phyloP scores from a whole-genome alignment of 106 monocot genomes.

The Dendrobium nobile region DNA sequence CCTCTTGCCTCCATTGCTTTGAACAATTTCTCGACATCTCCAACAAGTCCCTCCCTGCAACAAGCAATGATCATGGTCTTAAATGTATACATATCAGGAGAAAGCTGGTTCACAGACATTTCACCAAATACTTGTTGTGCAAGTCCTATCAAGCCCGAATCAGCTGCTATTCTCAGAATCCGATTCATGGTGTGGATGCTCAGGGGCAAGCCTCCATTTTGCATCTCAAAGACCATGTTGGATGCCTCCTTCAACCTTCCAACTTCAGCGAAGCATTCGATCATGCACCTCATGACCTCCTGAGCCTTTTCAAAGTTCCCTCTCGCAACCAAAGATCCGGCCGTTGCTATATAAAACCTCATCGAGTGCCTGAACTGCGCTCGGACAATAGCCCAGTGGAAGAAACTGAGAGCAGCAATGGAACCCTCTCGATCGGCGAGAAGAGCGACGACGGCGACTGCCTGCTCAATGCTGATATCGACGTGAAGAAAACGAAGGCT shows the following conservation, averaged over 20 bases:
- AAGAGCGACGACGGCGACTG: conserved; percentile 36
- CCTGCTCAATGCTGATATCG: conserved; percentile 47
- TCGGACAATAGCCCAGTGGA: conserved; percentile 47
- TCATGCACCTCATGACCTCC: conserved; percentile 76
- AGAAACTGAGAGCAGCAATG: conserved; percentile 66
- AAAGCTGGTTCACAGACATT: conserved; percentile 47
- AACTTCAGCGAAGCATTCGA: conserved; percentile 47
- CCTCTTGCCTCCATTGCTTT: conserved; percentile 43
- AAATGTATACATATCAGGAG: conserved; percentile 39
- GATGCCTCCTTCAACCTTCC: conserved; percentile 68
- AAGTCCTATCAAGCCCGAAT: conserved; percentile 23
- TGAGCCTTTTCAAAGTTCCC: conserved; percentile 72
- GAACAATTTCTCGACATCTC: conserved; percentile 50
- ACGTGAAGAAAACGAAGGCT: conserved; percentile 29
- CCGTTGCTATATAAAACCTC: conserved; percentile 58
- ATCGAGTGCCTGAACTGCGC: conserved; percentile 38
- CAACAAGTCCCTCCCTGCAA: conserved; percentile 32
- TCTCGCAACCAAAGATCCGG: conserved; percentile 37
- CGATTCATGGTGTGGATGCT: conserved; percentile 60
- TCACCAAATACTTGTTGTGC: conserved; percentile 60
- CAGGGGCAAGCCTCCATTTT: conserved; percentile 67
- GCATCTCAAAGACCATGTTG: conserved; percentile 91
- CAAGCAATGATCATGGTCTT: conserved; percentile 55
- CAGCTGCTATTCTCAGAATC: conserved; percentile 46
- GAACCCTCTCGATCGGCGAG: conserved; percentile 65